Conservation (phyloP, 805 yeast genomes). For the Pichia cephalocereana region DNA sequence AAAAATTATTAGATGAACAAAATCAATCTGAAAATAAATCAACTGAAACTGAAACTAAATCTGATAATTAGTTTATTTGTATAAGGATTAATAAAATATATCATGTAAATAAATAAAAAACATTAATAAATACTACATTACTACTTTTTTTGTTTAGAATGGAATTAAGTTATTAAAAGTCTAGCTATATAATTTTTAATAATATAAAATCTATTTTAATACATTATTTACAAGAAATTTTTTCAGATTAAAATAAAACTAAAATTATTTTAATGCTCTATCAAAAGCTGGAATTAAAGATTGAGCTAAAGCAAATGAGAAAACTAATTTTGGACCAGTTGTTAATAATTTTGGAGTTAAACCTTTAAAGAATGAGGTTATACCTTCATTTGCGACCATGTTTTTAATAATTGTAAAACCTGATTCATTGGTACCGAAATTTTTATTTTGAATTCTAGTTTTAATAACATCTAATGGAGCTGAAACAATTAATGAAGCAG, state of each 20-base stretch:
- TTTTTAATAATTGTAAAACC: slow-evolving; percentile 90
- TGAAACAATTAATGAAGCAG: slow-evolving; percentile 90
- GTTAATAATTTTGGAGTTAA: slow-evolving; percentile 93
- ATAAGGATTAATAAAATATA: too few relatives aligned
- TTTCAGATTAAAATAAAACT: background rate
- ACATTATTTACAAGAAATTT: background rate
- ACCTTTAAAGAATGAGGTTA: slow-evolving; percentile 89
- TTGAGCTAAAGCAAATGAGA: slow-evolving; percentile 97
- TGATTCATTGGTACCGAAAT: slow-evolving; percentile 90
- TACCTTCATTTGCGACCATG: slow-evolving; percentile 87
- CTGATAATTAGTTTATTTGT: too few relatives aligned
- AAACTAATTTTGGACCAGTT: slow-evolving; percentile 96
- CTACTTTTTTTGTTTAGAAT: too few relatives aligned
- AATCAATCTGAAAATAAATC: background rate
- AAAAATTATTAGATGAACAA: background rate
- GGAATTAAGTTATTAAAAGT: too few relatives aligned
- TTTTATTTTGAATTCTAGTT: slow-evolving; percentile 95
- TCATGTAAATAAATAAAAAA: too few relatives aligned
- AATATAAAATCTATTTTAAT: background rate
- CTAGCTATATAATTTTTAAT: too few relatives aligned
- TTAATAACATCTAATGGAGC: slow-evolving; percentile 98
- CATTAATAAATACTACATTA: too few relatives aligned
- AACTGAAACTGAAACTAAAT: too few relatives aligned
- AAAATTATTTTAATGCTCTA: slow-evolving; percentile 34
- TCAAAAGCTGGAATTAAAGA: slow-evolving; percentile 95